Evolutionary conservation across 345 rosid species (phyloP), one percentile per base, ranked within the genome.

Genomic region (Euphorbia peplus): DNA sequence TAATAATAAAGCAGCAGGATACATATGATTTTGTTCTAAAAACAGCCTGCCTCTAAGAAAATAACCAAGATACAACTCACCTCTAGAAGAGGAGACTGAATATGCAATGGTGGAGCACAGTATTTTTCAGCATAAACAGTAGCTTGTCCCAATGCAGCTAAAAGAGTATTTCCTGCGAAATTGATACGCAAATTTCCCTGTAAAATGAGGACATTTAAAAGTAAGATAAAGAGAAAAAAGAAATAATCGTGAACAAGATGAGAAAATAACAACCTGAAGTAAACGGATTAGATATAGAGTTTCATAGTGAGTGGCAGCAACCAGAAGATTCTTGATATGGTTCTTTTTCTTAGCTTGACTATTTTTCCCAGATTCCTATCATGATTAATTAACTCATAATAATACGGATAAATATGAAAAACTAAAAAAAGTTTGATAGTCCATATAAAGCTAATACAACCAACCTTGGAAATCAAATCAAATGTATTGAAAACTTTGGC

Each of bases 311-410:
- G 86, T 86, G 70, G 97, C 90, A 53, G 99, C 97, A 76, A 91
- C 98, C 76, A 95, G 97, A 76, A 95, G 98, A 54, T 82, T 84
- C 80, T 86, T 91, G 83, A 95, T 91, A 56, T 82, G 93, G 69
- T 90, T 88, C 86, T 86, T 91, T 81, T 95, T 95, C 89, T 85
- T 91, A 66, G 88, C 97, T 70, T 88, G 90, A 78, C 98, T 95
- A 76, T 86, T 96, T 86, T 91, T 93, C 79, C 99, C 98, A 30
- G 85, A 83, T 73, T 95, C 96, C 99, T 95, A 64, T 47, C 12
- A 61, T 76, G 59, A 68, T 65, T 13, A 19, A 75, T n/a, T n/a
- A n/a, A n/a, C n/a, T n/a, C n/a, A n/a, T n/a, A n/a, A n/a, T n/a
- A n/a, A n/a, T n/a, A n/a, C n/a, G n/a, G n/a, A n/a, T n/a, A n/a